A percentile compares a stretch with the other conserved stretches of the same genome.
Conservation (phyloP, 305 asterid species). For the Fraxinus dipetala region DNA sequence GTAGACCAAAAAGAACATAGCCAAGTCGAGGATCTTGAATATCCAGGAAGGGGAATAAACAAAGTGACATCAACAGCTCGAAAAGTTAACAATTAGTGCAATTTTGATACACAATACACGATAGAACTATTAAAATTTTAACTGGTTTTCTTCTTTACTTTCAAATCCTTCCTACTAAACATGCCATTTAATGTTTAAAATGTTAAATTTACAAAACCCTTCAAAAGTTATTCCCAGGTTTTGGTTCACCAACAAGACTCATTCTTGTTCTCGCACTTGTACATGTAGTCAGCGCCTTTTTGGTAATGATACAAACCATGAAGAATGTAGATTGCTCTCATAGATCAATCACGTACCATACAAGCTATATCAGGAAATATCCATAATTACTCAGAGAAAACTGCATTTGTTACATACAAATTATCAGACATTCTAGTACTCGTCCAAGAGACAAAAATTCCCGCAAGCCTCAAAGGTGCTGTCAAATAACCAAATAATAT, state of each 20-base stretch:
- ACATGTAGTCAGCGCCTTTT: background rate
- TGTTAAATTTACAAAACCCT: background rate
- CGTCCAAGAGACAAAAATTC: background rate
- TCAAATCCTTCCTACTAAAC: background rate
- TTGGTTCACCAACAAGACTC: background rate
- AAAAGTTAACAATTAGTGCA: no score
- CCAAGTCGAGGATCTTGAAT: background rate
- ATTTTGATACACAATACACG: background rate
- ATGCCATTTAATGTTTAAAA: background rate
- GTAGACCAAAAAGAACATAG: background rate
- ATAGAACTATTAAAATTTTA: no score
- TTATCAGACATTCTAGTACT: background rate
- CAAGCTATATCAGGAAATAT: background rate
- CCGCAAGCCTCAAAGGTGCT: background rate
- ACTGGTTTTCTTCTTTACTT: background rate
- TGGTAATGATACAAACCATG: background rate
- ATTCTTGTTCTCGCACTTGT: background rate
- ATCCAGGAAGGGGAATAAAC: background rate
- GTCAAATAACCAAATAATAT: background rate
- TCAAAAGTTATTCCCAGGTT: background rate
- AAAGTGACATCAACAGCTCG: background rate
- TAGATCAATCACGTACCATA: background rate
- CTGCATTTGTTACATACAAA: background rate
- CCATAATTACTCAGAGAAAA: slow-evolving; percentile 24
- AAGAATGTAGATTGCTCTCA: background rate